These are phyloP conservation scores for Mycena pura DNA, from an alignment of 768 basidiomycete species.

Conservation along the genomic window DNA sequence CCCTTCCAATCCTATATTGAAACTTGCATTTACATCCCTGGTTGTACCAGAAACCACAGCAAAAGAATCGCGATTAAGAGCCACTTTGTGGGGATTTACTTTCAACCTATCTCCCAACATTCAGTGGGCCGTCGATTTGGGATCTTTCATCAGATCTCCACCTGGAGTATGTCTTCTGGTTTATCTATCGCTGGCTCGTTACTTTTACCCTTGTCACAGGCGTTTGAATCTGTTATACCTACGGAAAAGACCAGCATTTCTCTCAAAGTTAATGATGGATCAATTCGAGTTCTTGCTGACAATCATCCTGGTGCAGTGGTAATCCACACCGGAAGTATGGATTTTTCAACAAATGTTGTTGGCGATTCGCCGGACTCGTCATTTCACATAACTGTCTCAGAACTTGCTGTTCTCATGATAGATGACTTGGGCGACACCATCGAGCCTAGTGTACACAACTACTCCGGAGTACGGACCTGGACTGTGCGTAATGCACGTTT, in stretches of 20 bases:
- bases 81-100: conserved; percentile 70
- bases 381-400: conserved; percentile 55
- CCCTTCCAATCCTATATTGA: conserved; percentile 57
- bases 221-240: conserved; percentile 93
- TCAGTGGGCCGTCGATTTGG: conserved; percentile 66
- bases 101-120: conserved; percentile 68
- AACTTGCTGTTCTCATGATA: conserved; percentile 58
- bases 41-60: conserved; percentile 61
- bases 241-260: conserved; percentile 81
- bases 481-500: conserved; percentile 54
- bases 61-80: conserved; percentile 81
- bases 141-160: conserved; percentile 76
- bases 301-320: conserved; percentile 71
- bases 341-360: conserved; percentile 76
- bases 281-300: conserved; percentile 64
- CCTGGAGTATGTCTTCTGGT: conserved; percentile 75
- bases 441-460: conserved; percentile 26
- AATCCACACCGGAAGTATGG: conserved; percentile 65
- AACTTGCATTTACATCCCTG: conserved; percentile 71
- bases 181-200: neutral
- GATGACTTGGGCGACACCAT: conserved; percentile 54
- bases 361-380: conserved; percentile 66
- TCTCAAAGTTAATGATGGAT: conserved; percentile 71
- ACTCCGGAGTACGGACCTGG: conserved; percentile 61
- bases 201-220: conserved; percentile 46